phyloP scores from a whole-genome alignment of 106 monocot genomes.

The Dactylorhiza incarnata region DNA sequence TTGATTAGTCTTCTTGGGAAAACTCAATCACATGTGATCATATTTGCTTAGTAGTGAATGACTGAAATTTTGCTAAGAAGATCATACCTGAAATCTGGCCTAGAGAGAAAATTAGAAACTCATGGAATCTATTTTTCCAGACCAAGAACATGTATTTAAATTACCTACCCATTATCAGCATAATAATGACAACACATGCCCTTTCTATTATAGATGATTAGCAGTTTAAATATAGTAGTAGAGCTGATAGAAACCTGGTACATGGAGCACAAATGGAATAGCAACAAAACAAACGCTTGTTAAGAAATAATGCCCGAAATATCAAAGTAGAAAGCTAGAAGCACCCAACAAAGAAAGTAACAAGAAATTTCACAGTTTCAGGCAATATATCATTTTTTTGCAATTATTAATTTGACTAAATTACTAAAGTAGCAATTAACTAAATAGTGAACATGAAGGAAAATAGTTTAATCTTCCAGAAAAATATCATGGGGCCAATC shows the following conservation, averaged over 20 bases:
- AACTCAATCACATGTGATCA: too few relatives aligned
- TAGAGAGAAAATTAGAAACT: too few relatives aligned
- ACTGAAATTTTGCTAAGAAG: too few relatives aligned
- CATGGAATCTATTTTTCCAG: too few relatives aligned
- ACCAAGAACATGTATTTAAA: too few relatives aligned
- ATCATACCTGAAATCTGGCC: too few relatives aligned
- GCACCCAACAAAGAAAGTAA: neutral
- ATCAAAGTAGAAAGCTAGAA: neutral
- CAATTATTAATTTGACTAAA: too few relatives aligned
- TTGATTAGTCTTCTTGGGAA: too few relatives aligned
- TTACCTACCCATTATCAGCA: neutral
- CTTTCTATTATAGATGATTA: neutral
- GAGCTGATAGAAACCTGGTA: constrained; percentile 43
- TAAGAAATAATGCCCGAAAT: neutral
- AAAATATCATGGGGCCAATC: neutral
- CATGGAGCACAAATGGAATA: neutral
- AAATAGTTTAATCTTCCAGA: neutral
- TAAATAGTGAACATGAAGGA: neutral
- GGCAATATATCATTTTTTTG: neutral
- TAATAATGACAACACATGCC: neutral
- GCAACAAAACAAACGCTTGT: neutral
- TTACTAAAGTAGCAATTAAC: too few relatives aligned
- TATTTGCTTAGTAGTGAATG: too few relatives aligned
- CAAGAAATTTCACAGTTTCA: neutral
- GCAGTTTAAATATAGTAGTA: neutral